Percentiles rank a stretch among this genome's conserved stretches.
These are phyloP conservation scores for Aspergillus pseudoviridinutans DNA, from an alignment of 2,329 filamentous ascomycete species.

Conservation along the genomic window DNA sequence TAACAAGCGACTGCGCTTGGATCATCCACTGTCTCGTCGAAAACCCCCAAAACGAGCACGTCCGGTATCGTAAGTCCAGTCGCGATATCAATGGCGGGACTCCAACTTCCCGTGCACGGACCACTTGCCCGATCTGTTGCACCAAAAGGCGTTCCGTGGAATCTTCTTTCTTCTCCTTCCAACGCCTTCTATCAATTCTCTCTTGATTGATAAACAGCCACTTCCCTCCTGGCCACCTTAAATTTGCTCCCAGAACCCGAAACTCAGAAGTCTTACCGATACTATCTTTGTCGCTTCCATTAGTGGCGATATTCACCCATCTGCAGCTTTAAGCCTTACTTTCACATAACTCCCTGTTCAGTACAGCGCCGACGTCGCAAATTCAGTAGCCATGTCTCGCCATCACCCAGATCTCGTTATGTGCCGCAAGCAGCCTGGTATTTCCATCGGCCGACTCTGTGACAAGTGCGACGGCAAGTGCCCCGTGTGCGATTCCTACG, in stretches of 20 bases:
- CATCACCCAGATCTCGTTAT: slow-evolving; percentile 98
- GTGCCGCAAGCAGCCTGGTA: slow-evolving; percentile 98
- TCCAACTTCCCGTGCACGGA: slow-evolving; percentile 20
- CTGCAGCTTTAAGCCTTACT: not conserved
- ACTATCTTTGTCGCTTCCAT: not conserved
- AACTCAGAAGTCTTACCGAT: not conserved
- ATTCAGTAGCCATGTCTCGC: slow-evolving; percentile 66
- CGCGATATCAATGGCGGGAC: slow-evolving; percentile 8
- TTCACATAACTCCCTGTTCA: not conserved
- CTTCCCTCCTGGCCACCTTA: not conserved
- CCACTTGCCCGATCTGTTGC: slow-evolving; percentile 43
- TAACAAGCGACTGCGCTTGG: not conserved
- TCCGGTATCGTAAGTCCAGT: not conserved
- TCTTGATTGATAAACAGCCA: not conserved
- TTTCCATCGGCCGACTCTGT: slow-evolving; percentile 96
- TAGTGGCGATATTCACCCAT: not conserved
- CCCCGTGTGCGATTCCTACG: slow-evolving; percentile 97
- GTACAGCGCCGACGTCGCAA: not conserved
- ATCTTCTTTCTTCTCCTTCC: slow-evolving; percentile 33
- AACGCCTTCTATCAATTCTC: slow-evolving; percentile 8
- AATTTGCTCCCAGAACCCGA: not conserved
- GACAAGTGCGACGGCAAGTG: slow-evolving; percentile 99
- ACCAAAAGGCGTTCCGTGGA: slow-evolving; percentile 3
- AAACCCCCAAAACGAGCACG: not conserved
- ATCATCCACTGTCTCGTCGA: not conserved